A percentile compares a stretch with the other conserved stretches of the same genome.
Evolutionary conservation across 345 rosid genomes (phyloP).

Genomic region (Triadica sebifera): DNA sequence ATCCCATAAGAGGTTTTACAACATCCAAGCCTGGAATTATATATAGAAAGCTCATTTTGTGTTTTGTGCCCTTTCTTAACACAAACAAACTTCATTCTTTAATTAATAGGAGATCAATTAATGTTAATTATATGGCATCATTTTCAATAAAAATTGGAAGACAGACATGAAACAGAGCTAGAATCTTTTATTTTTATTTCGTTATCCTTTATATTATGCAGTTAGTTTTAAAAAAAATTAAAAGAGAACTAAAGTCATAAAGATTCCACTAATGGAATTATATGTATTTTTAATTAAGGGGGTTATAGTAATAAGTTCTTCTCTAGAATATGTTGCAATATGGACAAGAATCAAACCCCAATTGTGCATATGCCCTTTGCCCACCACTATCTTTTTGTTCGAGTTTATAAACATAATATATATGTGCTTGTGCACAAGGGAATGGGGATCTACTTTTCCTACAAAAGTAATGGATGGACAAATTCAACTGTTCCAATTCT

Average conservation of each 20-base stretch:
- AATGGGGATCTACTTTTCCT: constrained; percentile 15
- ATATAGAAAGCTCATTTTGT: background rate
- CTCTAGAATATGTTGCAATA: background rate
- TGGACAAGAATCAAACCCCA: constrained; percentile 22
- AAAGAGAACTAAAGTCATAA: constrained; percentile 15
- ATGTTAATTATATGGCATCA: constrained; percentile 1
- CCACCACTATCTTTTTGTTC: constrained; percentile 13
- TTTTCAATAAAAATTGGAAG: constrained; percentile 8
- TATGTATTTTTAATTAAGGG: constrained; percentile 8
- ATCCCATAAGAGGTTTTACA: constrained; percentile 28
- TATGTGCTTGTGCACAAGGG: constrained; percentile 1
- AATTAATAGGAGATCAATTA: background rate
- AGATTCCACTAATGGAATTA: constrained; percentile 20
- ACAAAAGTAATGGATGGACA: constrained; percentile 24
- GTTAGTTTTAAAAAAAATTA: too few relatives aligned
- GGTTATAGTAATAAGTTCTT: constrained; percentile 28
- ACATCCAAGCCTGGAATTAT: constrained; percentile 19
- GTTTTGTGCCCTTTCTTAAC: constrained; percentile 27
- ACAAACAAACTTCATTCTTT: constrained; percentile 27
- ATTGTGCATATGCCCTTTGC: constrained; percentile 27
- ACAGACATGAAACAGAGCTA: background rate
- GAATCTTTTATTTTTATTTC: constrained; percentile 19
- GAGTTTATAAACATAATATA: background rate
- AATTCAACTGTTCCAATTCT: constrained; percentile 2
- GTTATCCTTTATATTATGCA: too few relatives aligned